These are phyloP conservation scores for Fraxinus dipetala DNA, from an alignment of 305 asterid genomes.

Conservation along the genomic window DNA sequence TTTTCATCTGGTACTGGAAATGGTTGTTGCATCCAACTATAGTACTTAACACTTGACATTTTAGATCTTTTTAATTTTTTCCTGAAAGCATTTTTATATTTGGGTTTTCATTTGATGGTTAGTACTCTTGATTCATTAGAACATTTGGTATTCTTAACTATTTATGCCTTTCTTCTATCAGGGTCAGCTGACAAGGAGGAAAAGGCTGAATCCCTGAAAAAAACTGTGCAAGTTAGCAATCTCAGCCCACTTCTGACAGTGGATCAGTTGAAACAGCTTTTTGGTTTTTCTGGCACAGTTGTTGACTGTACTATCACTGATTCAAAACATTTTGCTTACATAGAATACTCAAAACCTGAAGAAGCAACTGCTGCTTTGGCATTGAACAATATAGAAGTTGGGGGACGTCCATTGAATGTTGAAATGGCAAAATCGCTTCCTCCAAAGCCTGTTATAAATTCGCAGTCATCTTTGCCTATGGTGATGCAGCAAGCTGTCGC, in stretches of 20 bases:
- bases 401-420: slow-evolving; percentile 91
- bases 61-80: not conserved
- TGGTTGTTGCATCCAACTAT: not conserved
- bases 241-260: slow-evolving; percentile 83
- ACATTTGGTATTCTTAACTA: slow-evolving; percentile 9
- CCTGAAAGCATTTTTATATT: not conserved
- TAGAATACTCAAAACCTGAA: slow-evolving; percentile 85
- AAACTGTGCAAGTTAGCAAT: slow-evolving; percentile 89
- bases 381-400: slow-evolving; percentile 90
- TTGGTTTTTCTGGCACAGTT: slow-evolving; percentile 75
- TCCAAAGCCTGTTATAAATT: slow-evolving; percentile 54
- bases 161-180: slow-evolving; percentile 21
- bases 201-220: slow-evolving; percentile 62
- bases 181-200: slow-evolving; percentile 51
- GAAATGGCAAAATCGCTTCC: slow-evolving; percentile 98
- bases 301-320: slow-evolving; percentile 89
- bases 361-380: slow-evolving; percentile 89
- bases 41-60: not conserved
- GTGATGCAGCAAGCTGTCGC: slow-evolving; percentile 98
- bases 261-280: slow-evolving; percentile 94
- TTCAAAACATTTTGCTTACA: slow-evolving; percentile 84
- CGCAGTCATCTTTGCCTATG: slow-evolving; percentile 66
- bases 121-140: not conserved
- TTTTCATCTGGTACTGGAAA: not conserved
- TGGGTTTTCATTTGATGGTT: not conserved